Conservation (phyloP, 176 grass and related monocot genomes). For the Cenchrus americanus region DNA sequence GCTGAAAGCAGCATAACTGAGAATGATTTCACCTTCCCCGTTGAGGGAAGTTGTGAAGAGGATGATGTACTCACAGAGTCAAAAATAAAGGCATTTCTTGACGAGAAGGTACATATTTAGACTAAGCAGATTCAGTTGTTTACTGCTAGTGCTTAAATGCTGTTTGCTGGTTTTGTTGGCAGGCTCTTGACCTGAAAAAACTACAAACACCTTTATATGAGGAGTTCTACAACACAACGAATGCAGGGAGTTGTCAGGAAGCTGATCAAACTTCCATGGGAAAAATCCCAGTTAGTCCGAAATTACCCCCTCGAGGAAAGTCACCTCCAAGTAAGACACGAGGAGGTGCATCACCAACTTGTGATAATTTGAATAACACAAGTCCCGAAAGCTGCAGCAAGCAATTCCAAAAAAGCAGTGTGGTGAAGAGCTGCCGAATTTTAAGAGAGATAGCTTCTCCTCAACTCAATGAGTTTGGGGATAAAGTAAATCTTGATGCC, state of each 20-base stretch:
- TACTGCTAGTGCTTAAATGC: constrained; percentile 28
- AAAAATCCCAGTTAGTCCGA: constrained; percentile 57
- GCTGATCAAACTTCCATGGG: constrained; percentile 65
- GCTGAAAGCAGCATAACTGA: constrained; percentile 46
- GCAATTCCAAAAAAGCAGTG: constrained; percentile 56
- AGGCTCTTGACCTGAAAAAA: constrained; percentile 99
- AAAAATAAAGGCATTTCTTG: constrained; percentile 96
- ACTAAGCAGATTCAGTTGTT: constrained; percentile 24
- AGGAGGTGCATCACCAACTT: constrained; percentile 47
- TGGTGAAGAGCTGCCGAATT: constrained; percentile 59
- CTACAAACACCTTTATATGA: constrained; percentile 94
- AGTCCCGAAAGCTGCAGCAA: constrained; percentile 69
- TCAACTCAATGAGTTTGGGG: constrained; percentile 60
- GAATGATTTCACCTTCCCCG: constrained; percentile 73
- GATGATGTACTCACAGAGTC: constrained; percentile 85
- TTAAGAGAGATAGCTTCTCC: constrained; percentile 88
- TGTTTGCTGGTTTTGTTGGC: constrained; percentile 27
- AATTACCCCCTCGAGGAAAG: constrained; percentile 73
- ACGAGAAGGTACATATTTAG: constrained; percentile 77
- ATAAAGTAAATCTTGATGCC: constrained; percentile 53
- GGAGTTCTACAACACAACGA: constrained; percentile 92
- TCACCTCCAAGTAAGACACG: constrained; percentile 65
- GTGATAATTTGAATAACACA: constrained; percentile 55
- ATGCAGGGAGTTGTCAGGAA: constrained; percentile 57
- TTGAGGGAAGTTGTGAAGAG: constrained; percentile 71